These are phyloP conservation scores for Myrica gale DNA, from an alignment of 306 rosid species.

Conservation along the genomic window DNA sequence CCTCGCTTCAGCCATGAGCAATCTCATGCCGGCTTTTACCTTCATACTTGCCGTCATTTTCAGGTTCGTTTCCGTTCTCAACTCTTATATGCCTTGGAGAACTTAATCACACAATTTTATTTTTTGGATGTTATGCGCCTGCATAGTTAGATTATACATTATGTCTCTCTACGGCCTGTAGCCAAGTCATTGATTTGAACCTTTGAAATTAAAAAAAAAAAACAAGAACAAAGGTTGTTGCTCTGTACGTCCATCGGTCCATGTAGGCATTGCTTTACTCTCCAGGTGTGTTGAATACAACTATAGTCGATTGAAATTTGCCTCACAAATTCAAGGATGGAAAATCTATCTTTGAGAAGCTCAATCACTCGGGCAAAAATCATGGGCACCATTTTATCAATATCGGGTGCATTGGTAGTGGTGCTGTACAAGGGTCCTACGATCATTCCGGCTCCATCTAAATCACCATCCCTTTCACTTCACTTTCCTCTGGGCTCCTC, in stretches of 20 bases:
- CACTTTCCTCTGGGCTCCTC: slow-evolving; percentile 15
- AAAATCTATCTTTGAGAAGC: slow-evolving; percentile 38
- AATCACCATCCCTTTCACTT: not conserved
- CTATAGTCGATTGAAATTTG: not conserved
- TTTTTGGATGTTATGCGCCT: too few species aligned
- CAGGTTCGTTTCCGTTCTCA: slow-evolving; percentile 32
- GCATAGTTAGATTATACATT: too few species aligned
- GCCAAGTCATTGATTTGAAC: too few species aligned
- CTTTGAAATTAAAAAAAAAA: too few species aligned
- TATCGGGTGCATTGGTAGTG: slow-evolving; percentile 52
- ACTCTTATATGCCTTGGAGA: not conserved
- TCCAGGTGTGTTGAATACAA: not conserved
- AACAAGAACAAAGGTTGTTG: too few species aligned
- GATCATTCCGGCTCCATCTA: slow-evolving; percentile 20
- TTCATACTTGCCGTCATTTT: slow-evolving; percentile 53
- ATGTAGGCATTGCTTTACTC: not conserved
- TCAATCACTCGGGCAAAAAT: slow-evolving; percentile 50
- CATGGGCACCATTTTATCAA: slow-evolving; percentile 42
- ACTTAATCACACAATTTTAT: not conserved
- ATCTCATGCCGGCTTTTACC: slow-evolving; percentile 52
- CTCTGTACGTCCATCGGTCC: not conserved
- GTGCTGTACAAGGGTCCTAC: slow-evolving; percentile 51
- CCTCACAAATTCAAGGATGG: slow-evolving; percentile 43
- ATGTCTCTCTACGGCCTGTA: too few species aligned
- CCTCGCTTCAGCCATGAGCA: slow-evolving; percentile 42